Conservation (phyloP, 495 filamentous ascomycete species). For the Xylaria cubensis region DNA sequence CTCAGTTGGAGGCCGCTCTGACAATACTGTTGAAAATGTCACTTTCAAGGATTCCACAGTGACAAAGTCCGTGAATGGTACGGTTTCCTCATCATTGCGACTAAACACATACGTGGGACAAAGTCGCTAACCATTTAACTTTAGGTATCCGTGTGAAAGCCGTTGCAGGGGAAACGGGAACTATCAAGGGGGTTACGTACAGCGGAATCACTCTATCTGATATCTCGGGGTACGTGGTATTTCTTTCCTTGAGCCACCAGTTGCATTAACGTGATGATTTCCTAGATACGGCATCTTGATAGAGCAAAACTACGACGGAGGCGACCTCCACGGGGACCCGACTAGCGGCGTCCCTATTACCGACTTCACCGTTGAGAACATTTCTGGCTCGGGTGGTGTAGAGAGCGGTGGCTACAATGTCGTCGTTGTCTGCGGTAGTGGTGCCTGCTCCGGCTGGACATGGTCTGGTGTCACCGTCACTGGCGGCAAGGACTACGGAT, state of each 20-base stretch:
- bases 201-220: slow-evolving; percentile 8
- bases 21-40: slow-evolving; percentile 66
- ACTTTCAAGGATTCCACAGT: slow-evolving; percentile 68
- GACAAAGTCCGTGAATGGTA: slow-evolving; percentile 30
- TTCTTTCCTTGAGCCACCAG: background rate
- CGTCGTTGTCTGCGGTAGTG: slow-evolving; percentile 63
- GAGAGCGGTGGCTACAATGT: slow-evolving; percentile 46
- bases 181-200: slow-evolving; percentile 5
- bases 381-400: slow-evolving; percentile 52
- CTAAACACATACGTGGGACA: background rate
- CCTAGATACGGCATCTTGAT: slow-evolving; percentile 69
- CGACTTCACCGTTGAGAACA: slow-evolving; percentile 57
- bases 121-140: background rate
- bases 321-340: slow-evolving; percentile 64
- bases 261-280: slow-evolving; percentile 46
- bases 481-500: slow-evolving; percentile 50
- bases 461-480: slow-evolving; percentile 55
- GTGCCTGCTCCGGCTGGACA: slow-evolving; percentile 56
- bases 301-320: slow-evolving; percentile 74
- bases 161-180: background rate
- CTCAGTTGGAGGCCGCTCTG: slow-evolving; percentile 66
- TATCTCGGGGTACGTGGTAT: background rate
- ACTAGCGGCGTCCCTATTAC: slow-evolving; percentile 69
- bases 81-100: background rate
- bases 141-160: slow-evolving; percentile 11